These are phyloP conservation scores for Paramecium tetraurelia DNA, from an alignment of 73 alveolate genomes.

Conservation along the genomic window DNA sequence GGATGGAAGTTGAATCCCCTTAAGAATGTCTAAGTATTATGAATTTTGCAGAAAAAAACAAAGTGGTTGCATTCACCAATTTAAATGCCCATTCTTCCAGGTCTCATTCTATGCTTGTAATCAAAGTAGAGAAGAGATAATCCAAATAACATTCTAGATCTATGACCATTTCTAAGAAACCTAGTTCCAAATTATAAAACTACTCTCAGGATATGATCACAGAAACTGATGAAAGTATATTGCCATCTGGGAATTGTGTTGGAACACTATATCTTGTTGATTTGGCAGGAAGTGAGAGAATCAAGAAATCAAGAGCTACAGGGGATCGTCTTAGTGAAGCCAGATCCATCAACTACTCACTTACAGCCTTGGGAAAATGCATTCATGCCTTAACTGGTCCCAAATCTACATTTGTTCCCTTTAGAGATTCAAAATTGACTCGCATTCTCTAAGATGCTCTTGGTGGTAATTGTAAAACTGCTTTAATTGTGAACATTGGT, in stretches of 20 bases:
- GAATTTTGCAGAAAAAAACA: slow-evolving; percentile 86
- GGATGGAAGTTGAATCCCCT: slow-evolving; percentile 82
- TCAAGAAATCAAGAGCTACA: slow-evolving; percentile 80
- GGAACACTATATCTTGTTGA: slow-evolving; percentile 90
- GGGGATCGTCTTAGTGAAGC: slow-evolving; percentile 94
- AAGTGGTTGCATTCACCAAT: slow-evolving; percentile 85
- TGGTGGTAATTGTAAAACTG: slow-evolving; percentile 96
- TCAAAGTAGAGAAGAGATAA: slow-evolving; percentile 78
- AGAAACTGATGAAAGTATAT: background rate
- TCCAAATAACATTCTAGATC: slow-evolving; percentile 22
- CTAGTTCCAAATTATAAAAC: background rate
- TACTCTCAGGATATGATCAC: background rate
- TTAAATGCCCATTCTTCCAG: slow-evolving; percentile 84
- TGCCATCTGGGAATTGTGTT: background rate
- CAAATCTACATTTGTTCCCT: slow-evolving; percentile 73
- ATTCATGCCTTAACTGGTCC: slow-evolving; percentile 80
- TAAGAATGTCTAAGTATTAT: slow-evolving; percentile 79
- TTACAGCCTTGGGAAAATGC: slow-evolving; percentile 89
- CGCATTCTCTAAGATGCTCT: slow-evolving; percentile 87
- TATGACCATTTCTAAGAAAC: slow-evolving; percentile 65
- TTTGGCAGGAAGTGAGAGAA: slow-evolving; percentile 98
- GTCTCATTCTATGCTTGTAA: slow-evolving; percentile 90
- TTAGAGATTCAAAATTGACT: slow-evolving; percentile 88
- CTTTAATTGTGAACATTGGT: slow-evolving; percentile 92
- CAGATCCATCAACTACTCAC: slow-evolving; percentile 74